A percentile compares a stretch with the other conserved stretches of the same genome.
Conservation (phyloP, 2,329 filamentous ascomycete species). For the Orbilia quercus region DNA sequence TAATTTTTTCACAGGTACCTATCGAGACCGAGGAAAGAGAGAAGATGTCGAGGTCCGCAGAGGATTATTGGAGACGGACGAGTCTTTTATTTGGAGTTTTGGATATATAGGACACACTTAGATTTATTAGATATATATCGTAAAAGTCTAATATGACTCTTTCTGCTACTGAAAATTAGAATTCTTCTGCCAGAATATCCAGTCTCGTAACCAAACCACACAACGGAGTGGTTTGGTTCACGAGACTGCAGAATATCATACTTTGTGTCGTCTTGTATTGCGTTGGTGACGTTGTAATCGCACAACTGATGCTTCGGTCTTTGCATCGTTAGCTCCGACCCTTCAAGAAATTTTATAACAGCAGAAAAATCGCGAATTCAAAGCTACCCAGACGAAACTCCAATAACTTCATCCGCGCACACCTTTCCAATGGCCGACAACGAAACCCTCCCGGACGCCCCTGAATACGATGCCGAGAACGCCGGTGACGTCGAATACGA, state of each 20-base stretch:
- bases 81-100: constrained; percentile 47
- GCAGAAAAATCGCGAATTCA: constrained; percentile 22
- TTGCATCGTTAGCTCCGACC: constrained; percentile 4
- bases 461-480: constrained; percentile 46
- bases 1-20: constrained; percentile 19
- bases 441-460: constrained; percentile 53
- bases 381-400: constrained; percentile 16
- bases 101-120: constrained; percentile 41
- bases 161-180: no score
- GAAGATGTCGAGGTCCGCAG: constrained; percentile 52
- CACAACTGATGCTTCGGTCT: constrained; percentile 7
- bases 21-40: constrained; percentile 39
- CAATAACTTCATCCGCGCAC: neutral
- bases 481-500: constrained; percentile 37
- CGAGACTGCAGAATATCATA: no score
- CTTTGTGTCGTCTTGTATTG: neutral
- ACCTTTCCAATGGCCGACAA: constrained; percentile 47
- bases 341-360: constrained; percentile 38
- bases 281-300: constrained; percentile 8
- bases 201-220: no score
- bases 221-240: no score
- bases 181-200: no score
- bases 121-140: neutral
- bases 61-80: constrained; percentile 52
- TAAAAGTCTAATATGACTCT: neutral